Conservation (phyloP, 2,329 filamentous ascomycete genomes). For the Paecilomyces niveus region DNA sequence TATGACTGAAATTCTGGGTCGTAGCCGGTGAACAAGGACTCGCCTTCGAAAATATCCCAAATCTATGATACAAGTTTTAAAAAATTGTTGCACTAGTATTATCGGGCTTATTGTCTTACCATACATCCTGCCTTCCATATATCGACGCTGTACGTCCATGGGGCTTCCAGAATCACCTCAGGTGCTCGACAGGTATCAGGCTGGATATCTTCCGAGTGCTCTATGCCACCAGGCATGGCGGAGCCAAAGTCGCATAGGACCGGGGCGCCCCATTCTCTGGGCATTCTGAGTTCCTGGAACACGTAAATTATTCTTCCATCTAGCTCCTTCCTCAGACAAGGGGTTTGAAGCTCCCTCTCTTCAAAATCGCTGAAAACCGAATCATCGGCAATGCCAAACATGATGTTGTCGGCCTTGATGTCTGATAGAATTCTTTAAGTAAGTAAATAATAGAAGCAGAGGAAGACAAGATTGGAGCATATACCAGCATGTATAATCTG, state of each 20-base stretch:
- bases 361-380: constrained; percentile 35
- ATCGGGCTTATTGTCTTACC: constrained; percentile 27
- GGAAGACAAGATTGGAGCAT: constrained; percentile 4
- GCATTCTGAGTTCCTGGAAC: constrained; percentile 32
- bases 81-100: not conserved
- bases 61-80: constrained; percentile 24
- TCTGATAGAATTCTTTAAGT: constrained; percentile 16
- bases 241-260: constrained; percentile 47
- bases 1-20: constrained; percentile 35
- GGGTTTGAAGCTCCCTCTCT: constrained; percentile 32
- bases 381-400: constrained; percentile 36
- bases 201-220: constrained; percentile 24
- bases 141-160: constrained; percentile 44
- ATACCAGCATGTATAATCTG: constrained; percentile 41
- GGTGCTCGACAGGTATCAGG: constrained; percentile 30
- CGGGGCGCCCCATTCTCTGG: constrained; percentile 9
- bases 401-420: constrained; percentile 44
- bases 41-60: constrained; percentile 45
- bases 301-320: constrained; percentile 37
- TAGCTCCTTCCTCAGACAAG: constrained; percentile 37
- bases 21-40: constrained; percentile 36
- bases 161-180: constrained; percentile 41
- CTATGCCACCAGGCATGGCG: constrained; percentile 28
- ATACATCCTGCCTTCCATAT: constrained; percentile 49
- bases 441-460: constrained; percentile 6